A percentile compares a stretch with the other conserved stretches of the same genome.
phyloP scores from a whole-genome alignment of 2,329 filamentous ascomycete species.

The Exophiala alcalophila region DNA sequence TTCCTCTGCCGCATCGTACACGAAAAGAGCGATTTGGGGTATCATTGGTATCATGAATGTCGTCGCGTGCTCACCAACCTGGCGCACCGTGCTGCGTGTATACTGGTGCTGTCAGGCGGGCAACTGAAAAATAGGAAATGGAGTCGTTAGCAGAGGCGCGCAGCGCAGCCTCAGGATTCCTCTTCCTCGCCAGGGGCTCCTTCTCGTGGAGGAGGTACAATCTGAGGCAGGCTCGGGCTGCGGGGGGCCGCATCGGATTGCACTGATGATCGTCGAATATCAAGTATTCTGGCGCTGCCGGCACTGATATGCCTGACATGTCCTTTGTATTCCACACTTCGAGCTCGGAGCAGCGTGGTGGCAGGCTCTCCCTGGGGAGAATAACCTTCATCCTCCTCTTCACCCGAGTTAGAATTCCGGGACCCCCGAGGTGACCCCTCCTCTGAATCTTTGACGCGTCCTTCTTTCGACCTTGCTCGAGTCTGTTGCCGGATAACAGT shows the following conservation, averaged over 20 bases:
- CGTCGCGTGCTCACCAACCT: conserved; percentile 7
- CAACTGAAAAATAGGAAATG: conserved; percentile 13
- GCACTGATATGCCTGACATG: conserved; percentile 72
- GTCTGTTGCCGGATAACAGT: conserved; percentile 62
- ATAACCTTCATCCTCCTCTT: conserved; percentile 32
- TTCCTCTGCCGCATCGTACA: no score
- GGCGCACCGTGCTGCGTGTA: conserved; percentile 3
- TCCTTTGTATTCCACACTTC: conserved; percentile 65
- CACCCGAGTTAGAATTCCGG: conserved; percentile 35
- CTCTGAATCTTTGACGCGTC: conserved; percentile 54
- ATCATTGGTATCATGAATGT: conserved; percentile 20
- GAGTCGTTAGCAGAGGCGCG: conserved; percentile 1
- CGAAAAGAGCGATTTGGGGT: conserved; percentile 22
- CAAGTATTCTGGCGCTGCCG: conserved; percentile 71
- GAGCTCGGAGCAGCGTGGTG: conserved; percentile 52
- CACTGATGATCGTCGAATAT: conserved; percentile 58
- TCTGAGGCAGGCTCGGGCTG: conserved; percentile 16
- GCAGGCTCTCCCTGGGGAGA: conserved; percentile 31
- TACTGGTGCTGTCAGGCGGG: not conserved
- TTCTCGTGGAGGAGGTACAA: conserved; percentile 11
- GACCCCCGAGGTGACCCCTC: conserved; percentile 33
- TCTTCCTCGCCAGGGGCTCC: no score
- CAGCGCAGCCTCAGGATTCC: conserved; percentile 2
- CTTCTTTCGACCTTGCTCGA: conserved; percentile 61
- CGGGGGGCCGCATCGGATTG: conserved; percentile 43